Base-by-base conservation (phyloP, 176 grass and related monocot genomes). In the Triticum monococcum region DNA sequence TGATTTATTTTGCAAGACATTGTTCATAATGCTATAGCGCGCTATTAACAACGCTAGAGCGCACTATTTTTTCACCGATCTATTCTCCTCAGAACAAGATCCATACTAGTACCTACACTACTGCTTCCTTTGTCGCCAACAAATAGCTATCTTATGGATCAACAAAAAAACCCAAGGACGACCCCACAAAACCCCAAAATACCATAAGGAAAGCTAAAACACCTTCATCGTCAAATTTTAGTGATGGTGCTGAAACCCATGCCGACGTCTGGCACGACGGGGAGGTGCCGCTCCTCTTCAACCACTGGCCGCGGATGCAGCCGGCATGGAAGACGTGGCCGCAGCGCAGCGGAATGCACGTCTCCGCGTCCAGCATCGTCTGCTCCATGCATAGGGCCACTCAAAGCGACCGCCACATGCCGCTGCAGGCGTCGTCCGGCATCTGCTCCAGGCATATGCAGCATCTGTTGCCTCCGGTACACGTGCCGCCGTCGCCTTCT, bases 211-310 rank as follows among this genome's bases (percentile, higher is more conserved):
- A 20, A 41, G 0, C 5, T 7, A 72, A 12, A 23, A 72, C 0
- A 23, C 41, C 22, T 24, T 22, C 0, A n/a, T 72, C 69, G 12
- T 72, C 37, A 12, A 72, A 11, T n/a, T 13, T 23, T 72, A 11
- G 37, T 40, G 20, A 4, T 7, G 20, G 68, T 23, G 1, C 4
- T 13, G 37, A 72, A 8, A 43, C 3, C 36, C 40, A 9, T 13
- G 11, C 35, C 36, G 12, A 4, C 66, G 48, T 54, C 65, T 50
- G 65, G 65, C 76, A 72, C 12, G 24, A 37, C 10, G 84, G 76
- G 84, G 76, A 79, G 64, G 75, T 86, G 14, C 23, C 1, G 36
- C 56, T 80, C 64, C 52, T 73, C 64, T 20, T 72, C 22, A 73
- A 25, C 85, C 85, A 73, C 66, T 10, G 18, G 26, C 28, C 28